phyloP scores from a whole-genome alignment of 768 basidiomycete species.

The Tulasnella calospora region DNA sequence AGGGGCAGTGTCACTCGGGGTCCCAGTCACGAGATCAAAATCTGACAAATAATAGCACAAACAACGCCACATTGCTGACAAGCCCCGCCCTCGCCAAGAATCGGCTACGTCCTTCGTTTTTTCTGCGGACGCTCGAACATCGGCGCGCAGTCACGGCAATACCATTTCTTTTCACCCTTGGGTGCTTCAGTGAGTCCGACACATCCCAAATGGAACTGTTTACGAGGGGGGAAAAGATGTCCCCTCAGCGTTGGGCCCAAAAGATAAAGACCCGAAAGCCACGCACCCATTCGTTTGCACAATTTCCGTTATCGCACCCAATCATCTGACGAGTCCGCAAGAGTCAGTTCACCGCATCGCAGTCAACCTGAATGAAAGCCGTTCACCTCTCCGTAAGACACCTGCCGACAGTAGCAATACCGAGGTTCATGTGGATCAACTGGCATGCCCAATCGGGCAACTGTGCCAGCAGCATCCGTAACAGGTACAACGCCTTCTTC shows the following conservation, averaged over 20 bases:
- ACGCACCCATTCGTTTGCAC: conserved; percentile 33
- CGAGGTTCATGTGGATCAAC: conserved; percentile 33
- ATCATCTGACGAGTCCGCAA: conserved; percentile 29
- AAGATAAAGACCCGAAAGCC: neutral
- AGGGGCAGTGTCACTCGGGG: conserved; percentile 7
- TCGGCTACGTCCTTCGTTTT: conserved; percentile 9
- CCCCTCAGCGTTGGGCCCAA: neutral
- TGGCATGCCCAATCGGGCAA: neutral
- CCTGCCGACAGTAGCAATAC: conserved; percentile 35
- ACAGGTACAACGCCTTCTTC: conserved; percentile 7
- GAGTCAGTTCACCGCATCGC: neutral
- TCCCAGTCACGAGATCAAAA: conserved; percentile 20
- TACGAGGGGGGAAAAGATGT: neutral
- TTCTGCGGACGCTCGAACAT: conserved; percentile 16
- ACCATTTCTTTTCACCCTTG: conserved; percentile 32
- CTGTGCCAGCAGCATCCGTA: neutral
- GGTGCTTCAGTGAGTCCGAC: conserved; percentile 31
- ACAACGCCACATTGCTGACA: neutral
- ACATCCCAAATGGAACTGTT: conserved; percentile 32
- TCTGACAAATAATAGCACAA: neutral
- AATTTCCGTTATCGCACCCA: conserved; percentile 34
- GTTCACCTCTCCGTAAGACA: conserved; percentile 32
- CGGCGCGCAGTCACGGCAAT: conserved; percentile 32
- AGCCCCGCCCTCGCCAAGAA: neutral
- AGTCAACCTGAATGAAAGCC: neutral